Conservation (phyloP, 495 filamentous ascomycete genomes). For the Daldinia caldariorum region DNA sequence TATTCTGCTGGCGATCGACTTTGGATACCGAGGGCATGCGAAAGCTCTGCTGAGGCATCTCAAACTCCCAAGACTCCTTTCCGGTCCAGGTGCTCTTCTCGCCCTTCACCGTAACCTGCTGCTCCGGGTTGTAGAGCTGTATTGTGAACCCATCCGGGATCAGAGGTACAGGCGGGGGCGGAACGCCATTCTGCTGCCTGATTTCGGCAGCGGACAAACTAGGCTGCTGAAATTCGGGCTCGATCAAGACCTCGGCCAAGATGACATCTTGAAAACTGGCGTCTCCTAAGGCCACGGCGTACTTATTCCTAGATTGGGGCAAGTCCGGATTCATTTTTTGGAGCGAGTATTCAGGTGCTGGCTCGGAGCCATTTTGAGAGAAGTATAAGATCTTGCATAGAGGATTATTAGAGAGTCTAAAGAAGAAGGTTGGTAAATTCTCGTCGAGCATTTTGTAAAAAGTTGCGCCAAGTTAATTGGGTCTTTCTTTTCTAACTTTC, state of each 20-base stretch:
- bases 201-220: constrained; percentile 82
- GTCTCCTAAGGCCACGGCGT: constrained; percentile 86
- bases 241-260: constrained; percentile 85
- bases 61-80: constrained; percentile 86
- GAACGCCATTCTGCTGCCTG: constrained; percentile 70
- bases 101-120: constrained; percentile 75
- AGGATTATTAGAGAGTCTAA: constrained; percentile 55
- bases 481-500: not conserved
- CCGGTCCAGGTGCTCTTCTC: constrained; percentile 79
- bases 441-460: constrained; percentile 83
- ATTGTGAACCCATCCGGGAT: constrained; percentile 81
- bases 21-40: constrained; percentile 76
- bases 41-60: constrained; percentile 88
- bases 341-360: constrained; percentile 78
- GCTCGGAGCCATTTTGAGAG: constrained; percentile 82
- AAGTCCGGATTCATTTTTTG: constrained; percentile 75
- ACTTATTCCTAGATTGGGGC: constrained; percentile 79
- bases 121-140: constrained; percentile 95
- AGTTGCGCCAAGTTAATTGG: not conserved
- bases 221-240: constrained; percentile 85
- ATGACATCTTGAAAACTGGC: constrained; percentile 81
- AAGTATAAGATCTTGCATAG: constrained; percentile 72
- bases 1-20: constrained; percentile 78
- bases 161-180: constrained; percentile 77
- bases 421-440: constrained; percentile 76